phyloP scores from a whole-genome alignment of 1,284 basidiomycete species.

The Wolfiporia cocos region DNA sequence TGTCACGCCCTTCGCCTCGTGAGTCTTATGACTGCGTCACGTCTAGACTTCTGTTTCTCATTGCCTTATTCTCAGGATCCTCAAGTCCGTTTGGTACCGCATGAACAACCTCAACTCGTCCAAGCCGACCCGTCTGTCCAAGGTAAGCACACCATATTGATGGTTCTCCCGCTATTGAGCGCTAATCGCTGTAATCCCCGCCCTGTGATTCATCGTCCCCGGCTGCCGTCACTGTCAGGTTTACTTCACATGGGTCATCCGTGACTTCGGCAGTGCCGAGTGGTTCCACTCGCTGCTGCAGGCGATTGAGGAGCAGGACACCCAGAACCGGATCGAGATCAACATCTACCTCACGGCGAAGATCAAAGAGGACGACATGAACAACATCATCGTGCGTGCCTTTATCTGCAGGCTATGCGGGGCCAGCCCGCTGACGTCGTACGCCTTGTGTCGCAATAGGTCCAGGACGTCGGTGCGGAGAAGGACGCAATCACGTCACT shows the following conservation, averaged over 20 bases:
- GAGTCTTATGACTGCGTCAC: slow-evolving; percentile 24
- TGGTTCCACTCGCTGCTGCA: slow-evolving; percentile 93
- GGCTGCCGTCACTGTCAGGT: slow-evolving; percentile 32
- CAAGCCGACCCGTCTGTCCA: slow-evolving; percentile 71
- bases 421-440: not conserved
- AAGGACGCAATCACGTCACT: slow-evolving; percentile 83
- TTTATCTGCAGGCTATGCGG: not conserved
- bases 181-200: not conserved
- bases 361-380: slow-evolving; percentile 85
- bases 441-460: too few relatives aligned
- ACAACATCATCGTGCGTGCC: slow-evolving; percentile 74
- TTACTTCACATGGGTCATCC: slow-evolving; percentile 87
- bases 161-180: not conserved
- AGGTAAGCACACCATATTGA: slow-evolving; percentile 26
- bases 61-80: slow-evolving; percentile 57
- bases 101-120: slow-evolving; percentile 77
- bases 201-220: not conserved
- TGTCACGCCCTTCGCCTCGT: slow-evolving; percentile 90
- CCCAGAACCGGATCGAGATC: slow-evolving; percentile 78
- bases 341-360: slow-evolving; percentile 88
- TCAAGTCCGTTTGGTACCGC: slow-evolving; percentile 93
- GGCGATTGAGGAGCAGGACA: slow-evolving; percentile 89
- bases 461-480: slow-evolving; percentile 84
- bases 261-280: slow-evolving; percentile 80
- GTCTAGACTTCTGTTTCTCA: slow-evolving; percentile 1